Evolutionary conservation across 1,139 yeast species (phyloP), one percentile per base, ranked within the genome.

Genomic region (Nematodospora anomalae): DNA sequence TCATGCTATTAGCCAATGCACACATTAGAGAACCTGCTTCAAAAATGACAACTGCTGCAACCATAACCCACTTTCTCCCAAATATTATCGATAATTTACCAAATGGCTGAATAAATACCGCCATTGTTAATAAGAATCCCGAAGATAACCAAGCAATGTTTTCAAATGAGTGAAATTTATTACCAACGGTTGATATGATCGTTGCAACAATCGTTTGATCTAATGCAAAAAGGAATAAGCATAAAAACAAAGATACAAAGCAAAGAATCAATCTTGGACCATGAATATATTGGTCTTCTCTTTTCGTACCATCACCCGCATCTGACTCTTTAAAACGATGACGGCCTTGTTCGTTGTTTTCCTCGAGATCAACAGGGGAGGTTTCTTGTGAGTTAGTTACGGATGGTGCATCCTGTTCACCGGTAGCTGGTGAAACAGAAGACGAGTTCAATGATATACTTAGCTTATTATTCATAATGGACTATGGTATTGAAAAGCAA

Each of bases 111-210:
- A 60, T 57, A 39, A 66, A 58, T 2, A 64, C 67, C 1, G 70
- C 56, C 51, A 58, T 53, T 3, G 67, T 43, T 33, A 83, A 61
- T 46, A 79, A 54, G 52, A 74, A 83, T 3, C 82, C 88, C 2
- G 83, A 62, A 3, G 79, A 58, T 31, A 80, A 52, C 87, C 88
- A 80, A 8, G 79, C 79, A 24, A 79, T 63, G 46, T 77, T 68
- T 11, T 71, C 68, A 47, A 78, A 79, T 6, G 69, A 69, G 35
- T 66, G 38, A 43, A 67, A 67, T 33, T 65, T 52, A 43, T 62
- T 60, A 8, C 72, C 71, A 16, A 67, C 71, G 0, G 53, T 58
- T 10, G 67, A 56, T 36, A 67, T 53, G 16, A 67, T 50, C 1
- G 71, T 64, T 10, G 60, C 57, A 29, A 67, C 64, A 33, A 67